Percentiles rank a stretch among this genome's conserved stretches.
Evolutionary conservation across 2,329 filamentous ascomycete species (phyloP).

Genomic region (Sclerotinia spermophila): DNA sequence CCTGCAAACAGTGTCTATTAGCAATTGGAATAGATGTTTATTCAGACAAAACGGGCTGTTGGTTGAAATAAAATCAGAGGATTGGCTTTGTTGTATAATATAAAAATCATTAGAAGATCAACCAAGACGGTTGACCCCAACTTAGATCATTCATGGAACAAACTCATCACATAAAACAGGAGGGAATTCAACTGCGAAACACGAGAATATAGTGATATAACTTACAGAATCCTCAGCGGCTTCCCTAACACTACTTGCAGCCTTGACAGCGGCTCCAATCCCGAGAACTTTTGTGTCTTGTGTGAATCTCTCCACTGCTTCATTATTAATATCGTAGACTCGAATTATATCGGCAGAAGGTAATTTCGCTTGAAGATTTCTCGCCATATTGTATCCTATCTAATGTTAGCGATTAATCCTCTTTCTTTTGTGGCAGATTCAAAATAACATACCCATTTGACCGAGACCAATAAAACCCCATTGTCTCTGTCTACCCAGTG

Average conservation of each 20-base stretch:
- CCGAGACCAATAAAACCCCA: constrained; percentile 59
- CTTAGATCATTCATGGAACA: constrained; percentile 36
- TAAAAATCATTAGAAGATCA: constrained; percentile 34
- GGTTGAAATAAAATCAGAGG: constrained; percentile 30
- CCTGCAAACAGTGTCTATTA: constrained; percentile 47
- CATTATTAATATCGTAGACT: constrained; percentile 62
- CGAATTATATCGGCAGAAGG: constrained; percentile 58
- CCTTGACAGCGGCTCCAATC: constrained; percentile 47
- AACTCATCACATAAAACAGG: constrained; percentile 33
- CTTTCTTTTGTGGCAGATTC: constrained; percentile 19
- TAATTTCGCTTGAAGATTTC: constrained; percentile 65
- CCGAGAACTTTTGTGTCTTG: constrained; percentile 41
- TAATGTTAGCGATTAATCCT: constrained; percentile 23
- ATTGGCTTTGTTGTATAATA: constrained; percentile 35
- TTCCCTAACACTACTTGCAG: constrained; percentile 56
- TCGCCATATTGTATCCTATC: constrained; percentile 68
- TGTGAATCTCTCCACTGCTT: constrained; percentile 53
- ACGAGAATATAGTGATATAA: constrained; percentile 11
- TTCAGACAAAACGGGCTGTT: background rate
- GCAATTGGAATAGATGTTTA: background rate
- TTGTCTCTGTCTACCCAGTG: constrained; percentile 44
- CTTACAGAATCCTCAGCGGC: constrained; percentile 66
- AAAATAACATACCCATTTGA: constrained; percentile 51
- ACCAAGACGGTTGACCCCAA: constrained; percentile 34
- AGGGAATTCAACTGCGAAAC: constrained; percentile 1